Conservation (phyloP, 108 stramenopile species). For the Asterionellopsis glacialis region DNA sequence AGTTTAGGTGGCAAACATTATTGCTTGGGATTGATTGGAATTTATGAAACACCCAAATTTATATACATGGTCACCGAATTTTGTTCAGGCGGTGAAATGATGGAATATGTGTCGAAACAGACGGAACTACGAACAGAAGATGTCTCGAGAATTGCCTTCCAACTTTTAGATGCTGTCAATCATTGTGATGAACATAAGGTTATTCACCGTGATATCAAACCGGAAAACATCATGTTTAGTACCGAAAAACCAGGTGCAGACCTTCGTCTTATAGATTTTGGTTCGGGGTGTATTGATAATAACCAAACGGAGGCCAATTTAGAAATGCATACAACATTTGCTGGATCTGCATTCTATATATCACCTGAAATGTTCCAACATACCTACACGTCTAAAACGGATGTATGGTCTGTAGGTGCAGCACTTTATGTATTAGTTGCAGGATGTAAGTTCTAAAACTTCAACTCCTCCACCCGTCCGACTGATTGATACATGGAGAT, state of each 20-base stretch:
- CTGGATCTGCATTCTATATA: conserved; percentile 81
- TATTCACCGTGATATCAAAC: conserved; percentile 67
- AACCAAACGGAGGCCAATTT: conserved; percentile 9
- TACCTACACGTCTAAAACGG: conserved; percentile 52
- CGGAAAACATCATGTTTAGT: conserved; percentile 52
- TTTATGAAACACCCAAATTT: conserved; percentile 63
- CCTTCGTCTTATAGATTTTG: conserved; percentile 79
- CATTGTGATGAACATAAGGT: conserved; percentile 64
- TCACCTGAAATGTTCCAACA: conserved; percentile 80
- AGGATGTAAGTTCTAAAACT: conserved; percentile 43
- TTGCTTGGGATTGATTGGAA: conserved; percentile 35
- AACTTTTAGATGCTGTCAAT: conserved; percentile 65
- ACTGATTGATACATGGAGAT: too few species aligned
- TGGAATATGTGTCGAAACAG: conserved; percentile 59
- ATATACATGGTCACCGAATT: conserved; percentile 71
- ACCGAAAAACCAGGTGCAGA: conserved; percentile 37
- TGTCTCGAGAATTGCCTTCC: conserved; percentile 74
- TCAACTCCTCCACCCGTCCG: too few species aligned
- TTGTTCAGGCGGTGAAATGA: conserved; percentile 81
- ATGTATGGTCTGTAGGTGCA: conserved; percentile 74
- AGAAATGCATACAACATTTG: conserved; percentile 65
- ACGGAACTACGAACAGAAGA: conserved; percentile 69
- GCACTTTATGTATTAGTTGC: conserved; percentile 80
- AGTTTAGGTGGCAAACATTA: conserved; percentile 49
- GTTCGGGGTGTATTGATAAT: conserved; percentile 57